Evolutionary conservation across 1,139 yeast species (phyloP).

Genomic region (Geotrichum aggregatum): DNA sequence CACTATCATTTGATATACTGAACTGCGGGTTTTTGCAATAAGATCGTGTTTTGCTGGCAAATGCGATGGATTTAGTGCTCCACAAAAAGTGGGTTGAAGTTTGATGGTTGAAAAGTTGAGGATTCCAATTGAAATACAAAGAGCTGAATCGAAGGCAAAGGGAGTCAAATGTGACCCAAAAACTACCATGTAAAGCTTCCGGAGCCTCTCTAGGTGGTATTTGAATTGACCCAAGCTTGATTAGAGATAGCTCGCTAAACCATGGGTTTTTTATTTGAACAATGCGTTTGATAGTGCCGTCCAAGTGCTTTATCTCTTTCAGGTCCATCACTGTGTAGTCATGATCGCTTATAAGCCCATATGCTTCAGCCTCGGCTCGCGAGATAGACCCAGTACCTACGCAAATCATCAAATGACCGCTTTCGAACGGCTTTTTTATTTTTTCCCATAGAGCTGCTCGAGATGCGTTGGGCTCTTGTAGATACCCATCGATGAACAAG

Average conservation of each 20-base stretch:
- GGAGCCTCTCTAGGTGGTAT: conserved; percentile 20
- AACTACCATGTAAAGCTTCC: conserved; percentile 23
- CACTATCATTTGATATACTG: conserved; percentile 40
- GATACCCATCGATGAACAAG: conserved; percentile 37
- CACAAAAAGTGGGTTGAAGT: conserved; percentile 40
- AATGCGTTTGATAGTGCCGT: conserved; percentile 24
- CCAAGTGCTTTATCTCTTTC: conserved; percentile 23
- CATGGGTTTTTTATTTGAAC: conserved; percentile 56
- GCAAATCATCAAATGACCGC: conserved; percentile 50
- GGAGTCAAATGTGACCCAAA: conserved; percentile 38
- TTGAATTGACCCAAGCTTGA: conserved; percentile 18
- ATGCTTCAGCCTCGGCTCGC: conserved; percentile 39
- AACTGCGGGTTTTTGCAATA: conserved; percentile 50
- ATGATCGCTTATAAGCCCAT: conserved; percentile 55
- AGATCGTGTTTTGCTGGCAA: conserved; percentile 17
- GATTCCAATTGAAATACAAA: conserved; percentile 68
- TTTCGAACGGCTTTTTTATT: conserved; percentile 35
- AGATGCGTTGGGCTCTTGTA: conserved; percentile 30
- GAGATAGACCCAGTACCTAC: conserved; percentile 62
- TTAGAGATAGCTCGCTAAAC: conserved; percentile 28
- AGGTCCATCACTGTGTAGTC: conserved; percentile 59
- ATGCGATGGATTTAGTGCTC: conserved; percentile 23
- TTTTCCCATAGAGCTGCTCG: conserved; percentile 40
- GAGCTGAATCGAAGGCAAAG: conserved; percentile 50
- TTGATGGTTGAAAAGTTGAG: conserved; percentile 38